Percentiles rank a stretch among this genome's conserved stretches.
These are phyloP conservation scores for Hydrangea macrophylla DNA, from an alignment of 148 eudicot genomes.

Conservation along the genomic window DNA sequence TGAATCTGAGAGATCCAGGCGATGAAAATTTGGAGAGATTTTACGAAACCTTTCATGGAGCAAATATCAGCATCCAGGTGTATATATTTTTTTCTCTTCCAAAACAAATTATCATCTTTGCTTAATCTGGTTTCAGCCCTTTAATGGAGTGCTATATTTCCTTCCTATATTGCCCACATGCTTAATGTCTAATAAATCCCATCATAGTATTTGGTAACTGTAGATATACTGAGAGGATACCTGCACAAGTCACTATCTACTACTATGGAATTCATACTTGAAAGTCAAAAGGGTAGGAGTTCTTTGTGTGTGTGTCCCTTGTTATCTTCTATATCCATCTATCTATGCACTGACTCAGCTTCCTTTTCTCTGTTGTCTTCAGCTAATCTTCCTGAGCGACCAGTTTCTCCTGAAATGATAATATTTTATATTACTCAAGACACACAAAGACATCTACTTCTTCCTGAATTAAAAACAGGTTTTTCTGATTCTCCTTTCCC, in stretches of 20 bases:
- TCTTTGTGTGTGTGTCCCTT: no score
- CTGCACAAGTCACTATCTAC: constrained; percentile 66
- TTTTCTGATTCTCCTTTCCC: constrained; percentile 7
- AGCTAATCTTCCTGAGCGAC: constrained; percentile 59
- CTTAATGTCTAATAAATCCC: constrained; percentile 14
- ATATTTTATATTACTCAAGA: constrained; percentile 81
- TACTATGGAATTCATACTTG: constrained; percentile 66
- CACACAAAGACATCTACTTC: constrained; percentile 69
- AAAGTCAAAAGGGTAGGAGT: constrained; percentile 53
- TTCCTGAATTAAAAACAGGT: constrained; percentile 78
- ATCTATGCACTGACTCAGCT: neutral
- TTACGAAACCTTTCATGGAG: constrained; percentile 80
- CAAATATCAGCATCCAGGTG: constrained; percentile 77
- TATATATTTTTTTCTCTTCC: constrained; percentile 19
- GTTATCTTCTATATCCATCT: neutral
- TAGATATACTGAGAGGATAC: constrained; percentile 64
- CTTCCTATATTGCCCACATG: neutral
- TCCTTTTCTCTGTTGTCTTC: constrained; percentile 19
- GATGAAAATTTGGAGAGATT: constrained; percentile 41
- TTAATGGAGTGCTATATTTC: neutral
- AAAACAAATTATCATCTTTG: neutral
- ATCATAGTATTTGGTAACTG: constrained; percentile 62
- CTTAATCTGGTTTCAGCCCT: constrained; percentile 1
- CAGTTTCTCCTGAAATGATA: constrained; percentile 63
- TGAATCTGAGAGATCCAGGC: constrained; percentile 42